Percentiles rank a stretch among this genome's conserved stretches.
Evolutionary conservation across 495 filamentous ascomycete species (phyloP).

Genomic region (Aspergillus haitiensis): DNA sequence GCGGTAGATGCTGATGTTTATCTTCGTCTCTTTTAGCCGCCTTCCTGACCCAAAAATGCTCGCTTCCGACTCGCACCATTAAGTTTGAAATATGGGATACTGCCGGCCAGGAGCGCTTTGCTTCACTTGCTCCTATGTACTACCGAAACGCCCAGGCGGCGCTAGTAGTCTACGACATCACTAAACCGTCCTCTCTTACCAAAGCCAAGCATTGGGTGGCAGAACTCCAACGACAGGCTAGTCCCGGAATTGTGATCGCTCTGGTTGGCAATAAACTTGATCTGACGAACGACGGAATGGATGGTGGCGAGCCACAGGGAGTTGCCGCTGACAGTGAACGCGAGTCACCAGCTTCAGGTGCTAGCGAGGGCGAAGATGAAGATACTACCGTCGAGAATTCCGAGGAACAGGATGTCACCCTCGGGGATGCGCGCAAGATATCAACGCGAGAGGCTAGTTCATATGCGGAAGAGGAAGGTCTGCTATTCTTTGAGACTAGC

Average conservation of each 20-base stretch:
- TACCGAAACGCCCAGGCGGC: conserved; percentile 98
- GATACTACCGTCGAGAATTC: conserved; percentile 42
- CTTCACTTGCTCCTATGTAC: conserved; percentile 97
- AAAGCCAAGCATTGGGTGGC: conserved; percentile 99
- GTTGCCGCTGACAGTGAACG: conserved; percentile 22
- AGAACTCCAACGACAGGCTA: conserved; percentile 95
- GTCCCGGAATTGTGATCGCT: conserved; percentile 94
- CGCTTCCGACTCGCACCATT: conserved; percentile 91
- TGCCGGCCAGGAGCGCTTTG: conserved; percentile 96
- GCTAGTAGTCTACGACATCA: conserved; percentile 98
- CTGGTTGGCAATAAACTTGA: conserved; percentile 98
- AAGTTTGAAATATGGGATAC: conserved; percentile 99
- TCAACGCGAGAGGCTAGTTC: conserved; percentile 82
- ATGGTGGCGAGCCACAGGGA: conserved; percentile 33
- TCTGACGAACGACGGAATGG: conserved; percentile 62
- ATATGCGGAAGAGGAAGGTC: conserved; percentile 90
- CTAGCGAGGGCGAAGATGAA: conserved; percentile 23
- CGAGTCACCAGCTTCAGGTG: conserved; percentile 32
- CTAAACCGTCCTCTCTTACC: conserved; percentile 89
- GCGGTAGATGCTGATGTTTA: conserved; percentile 32
- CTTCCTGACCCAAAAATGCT: conserved; percentile 98
- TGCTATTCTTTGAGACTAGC: conserved; percentile 96
- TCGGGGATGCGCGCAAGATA: conserved; percentile 83
- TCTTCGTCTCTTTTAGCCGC: conserved; percentile 60
- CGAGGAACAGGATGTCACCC: conserved; percentile 59